Conservation (phyloP, 2,329 filamentous ascomycete genomes). For the Seiridium unicorne region DNA sequence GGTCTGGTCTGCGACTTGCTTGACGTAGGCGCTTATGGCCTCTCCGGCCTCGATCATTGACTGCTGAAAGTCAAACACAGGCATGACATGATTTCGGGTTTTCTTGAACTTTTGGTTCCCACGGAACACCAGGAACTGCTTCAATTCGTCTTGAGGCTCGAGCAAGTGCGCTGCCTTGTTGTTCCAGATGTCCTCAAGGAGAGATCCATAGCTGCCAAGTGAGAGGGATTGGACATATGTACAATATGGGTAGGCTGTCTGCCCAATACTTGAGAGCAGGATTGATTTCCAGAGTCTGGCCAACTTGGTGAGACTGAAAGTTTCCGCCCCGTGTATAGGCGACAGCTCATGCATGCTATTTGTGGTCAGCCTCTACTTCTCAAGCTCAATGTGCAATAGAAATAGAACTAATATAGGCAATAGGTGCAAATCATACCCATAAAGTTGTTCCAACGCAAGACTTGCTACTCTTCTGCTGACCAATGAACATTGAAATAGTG, state of each 20-base stretch:
- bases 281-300: slow-evolving; percentile 67
- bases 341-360: slow-evolving; percentile 46
- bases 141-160: slow-evolving; percentile 30
- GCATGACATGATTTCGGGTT: slow-evolving; percentile 17
- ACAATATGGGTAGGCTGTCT: slow-evolving; percentile 67
- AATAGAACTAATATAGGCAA: too few species aligned
- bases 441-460: slow-evolving; percentile 60
- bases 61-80: slow-evolving; percentile 29
- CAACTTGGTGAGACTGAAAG: slow-evolving; percentile 46
- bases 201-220: slow-evolving; percentile 57
- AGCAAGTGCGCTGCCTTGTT: slow-evolving; percentile 35
- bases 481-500: slow-evolving; percentile 58
- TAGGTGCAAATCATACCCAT: slow-evolving; percentile 44
- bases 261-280: slow-evolving; percentile 60
- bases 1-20: slow-evolving; percentile 33
- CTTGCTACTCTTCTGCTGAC: slow-evolving; percentile 54
- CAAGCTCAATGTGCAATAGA: too few species aligned
- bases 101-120: background rate
- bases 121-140: slow-evolving; percentile 28
- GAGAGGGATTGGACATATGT: slow-evolving; percentile 64
- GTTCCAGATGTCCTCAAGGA: slow-evolving; percentile 51
- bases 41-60: slow-evolving; percentile 51
- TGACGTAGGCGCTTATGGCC: slow-evolving; percentile 52
- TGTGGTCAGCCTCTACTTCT: slow-evolving; percentile 15
- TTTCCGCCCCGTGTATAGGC: slow-evolving; percentile 40